A percentile compares a stretch with the other conserved stretches of the same genome.
These are phyloP conservation scores for Ceriops zippeliana DNA, from an alignment of 345 rosid genomes.

Conservation along the genomic window DNA sequence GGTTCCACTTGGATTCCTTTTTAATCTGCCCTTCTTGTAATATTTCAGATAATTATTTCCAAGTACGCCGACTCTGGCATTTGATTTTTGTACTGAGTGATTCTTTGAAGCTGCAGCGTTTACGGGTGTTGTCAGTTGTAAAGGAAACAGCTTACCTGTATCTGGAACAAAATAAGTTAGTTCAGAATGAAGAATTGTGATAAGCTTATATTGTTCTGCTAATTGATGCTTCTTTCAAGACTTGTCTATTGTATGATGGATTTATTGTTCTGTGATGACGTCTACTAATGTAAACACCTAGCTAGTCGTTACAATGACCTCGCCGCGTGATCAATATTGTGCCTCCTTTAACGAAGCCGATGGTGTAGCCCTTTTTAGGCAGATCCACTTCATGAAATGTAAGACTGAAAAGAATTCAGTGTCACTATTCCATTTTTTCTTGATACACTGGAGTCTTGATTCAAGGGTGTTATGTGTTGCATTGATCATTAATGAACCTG, in stretches of 20 bases:
- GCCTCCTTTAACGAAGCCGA: too few species aligned
- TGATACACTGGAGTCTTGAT: too few species aligned
- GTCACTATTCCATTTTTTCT: too few species aligned
- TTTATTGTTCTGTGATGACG: too few species aligned
- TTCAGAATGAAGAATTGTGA: slow-evolving; percentile 6
- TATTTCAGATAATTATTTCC: slow-evolving; percentile 29
- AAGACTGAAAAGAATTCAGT: too few species aligned
- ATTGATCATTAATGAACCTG: too few species aligned
- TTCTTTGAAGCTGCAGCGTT: slow-evolving; percentile 40
- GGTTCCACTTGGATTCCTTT: slow-evolving; percentile 11
- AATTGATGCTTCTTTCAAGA: not conserved
- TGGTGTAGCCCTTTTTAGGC: too few species aligned
- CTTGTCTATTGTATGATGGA: not conserved
- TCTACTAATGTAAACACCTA: not conserved
- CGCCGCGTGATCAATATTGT: too few species aligned
- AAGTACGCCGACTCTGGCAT: slow-evolving; percentile 24
- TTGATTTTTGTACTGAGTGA: slow-evolving; percentile 28
- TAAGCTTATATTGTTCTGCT: slow-evolving; percentile 3
- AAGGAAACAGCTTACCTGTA: slow-evolving; percentile 15
- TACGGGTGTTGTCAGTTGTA: slow-evolving; percentile 23
- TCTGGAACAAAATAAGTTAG: slow-evolving; percentile 20
- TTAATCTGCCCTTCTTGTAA: slow-evolving; percentile 27
- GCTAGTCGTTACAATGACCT: too few species aligned
- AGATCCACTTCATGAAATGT: too few species aligned
- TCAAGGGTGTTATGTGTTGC: too few species aligned